Evolutionary conservation across 192 early-diverging fungal genomes (phyloP), one percentile per base, ranked within the genome.

Genomic region (Podila epicladia): DNA sequence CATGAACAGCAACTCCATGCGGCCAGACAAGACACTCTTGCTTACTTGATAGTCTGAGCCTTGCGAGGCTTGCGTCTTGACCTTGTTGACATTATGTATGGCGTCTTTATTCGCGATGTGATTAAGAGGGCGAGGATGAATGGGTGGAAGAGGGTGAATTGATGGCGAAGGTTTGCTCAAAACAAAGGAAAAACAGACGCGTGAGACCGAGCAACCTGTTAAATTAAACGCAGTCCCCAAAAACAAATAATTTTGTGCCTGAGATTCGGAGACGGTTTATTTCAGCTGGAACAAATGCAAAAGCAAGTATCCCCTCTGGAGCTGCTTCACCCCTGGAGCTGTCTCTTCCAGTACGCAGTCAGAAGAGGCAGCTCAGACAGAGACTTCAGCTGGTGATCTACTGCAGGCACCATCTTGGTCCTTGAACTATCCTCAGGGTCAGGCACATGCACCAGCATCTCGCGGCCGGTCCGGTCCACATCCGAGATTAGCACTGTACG

Each of bases 1-100:
- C 15, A 41, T 50, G 13, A n/a, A 20, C 7, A 35, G 26, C 37
- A 48, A 55, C 17, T 58, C 35, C 53, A 31, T 37, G 55, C 9
- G 48, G 19, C 24, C 22, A 29, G 22, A 22, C 6, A 0, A 29
- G 29, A 49, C 0, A 15, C 28, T 50, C 58, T 3, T 57, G 28
- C 31, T 17, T 61, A 80, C 77, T 69, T 80, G 71, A 80, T 73
- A 41, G 72, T 58, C 13, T 67, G 29, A 26, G 77, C 66, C 66
- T 80, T 80, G 66, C 77, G 77, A 29, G 77, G 71, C 58, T 69
- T 80, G 5, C 71, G 65, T 38, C 67, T 68, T 68, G 77, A 73
- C 59, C 77, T 60, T 29, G 71, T 64, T 29, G 77, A 69, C 76
- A 79, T 78, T 45, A 15, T 45, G 13, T 45, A 45, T 45, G 41